A percentile compares a stretch with the other conserved stretches of the same genome.
Evolutionary conservation across 2,329 filamentous ascomycete species (phyloP).

Genomic region (Xylaria sp.): DNA sequence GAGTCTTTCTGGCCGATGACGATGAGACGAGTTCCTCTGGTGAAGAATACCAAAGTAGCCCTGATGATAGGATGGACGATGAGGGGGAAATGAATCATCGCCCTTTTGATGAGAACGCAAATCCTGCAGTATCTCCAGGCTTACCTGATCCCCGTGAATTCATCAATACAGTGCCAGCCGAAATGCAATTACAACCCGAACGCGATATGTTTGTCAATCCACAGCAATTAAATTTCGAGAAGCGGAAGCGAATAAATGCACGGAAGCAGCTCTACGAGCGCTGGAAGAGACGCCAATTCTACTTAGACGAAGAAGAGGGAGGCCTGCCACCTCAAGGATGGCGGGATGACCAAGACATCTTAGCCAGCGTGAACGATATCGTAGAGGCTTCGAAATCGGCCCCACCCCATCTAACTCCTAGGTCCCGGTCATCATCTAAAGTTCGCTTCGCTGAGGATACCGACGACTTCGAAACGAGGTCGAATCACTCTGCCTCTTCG

Average conservation of each 20-base stretch:
- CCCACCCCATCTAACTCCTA: slow-evolving; percentile 56
- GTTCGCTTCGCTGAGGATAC: slow-evolving; percentile 79
- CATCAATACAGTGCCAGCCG: slow-evolving; percentile 50
- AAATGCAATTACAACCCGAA: slow-evolving; percentile 56
- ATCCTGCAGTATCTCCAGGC: slow-evolving; percentile 15
- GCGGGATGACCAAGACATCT: slow-evolving; percentile 67
- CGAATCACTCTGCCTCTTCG: slow-evolving; percentile 78
- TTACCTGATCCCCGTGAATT: slow-evolving; percentile 47
- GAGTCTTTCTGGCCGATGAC: slow-evolving; percentile 36
- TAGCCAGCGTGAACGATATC: slow-evolving; percentile 53
- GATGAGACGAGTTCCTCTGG: slow-evolving; percentile 45
- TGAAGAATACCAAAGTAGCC: slow-evolving; percentile 43
- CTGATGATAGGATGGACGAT: slow-evolving; percentile 41
- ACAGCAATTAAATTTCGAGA: slow-evolving; percentile 52
- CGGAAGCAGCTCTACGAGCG: slow-evolving; percentile 71
- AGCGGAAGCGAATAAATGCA: slow-evolving; percentile 55
- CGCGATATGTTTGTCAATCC: slow-evolving; percentile 49
- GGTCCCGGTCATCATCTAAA: slow-evolving; percentile 80
- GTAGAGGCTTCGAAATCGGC: slow-evolving; percentile 58
- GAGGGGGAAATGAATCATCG: slow-evolving; percentile 34
- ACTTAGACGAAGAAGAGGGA: slow-evolving; percentile 87
- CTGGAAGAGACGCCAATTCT: slow-evolving; percentile 82
- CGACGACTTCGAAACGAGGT: slow-evolving; percentile 75
- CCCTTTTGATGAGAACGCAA: slow-evolving; percentile 23
- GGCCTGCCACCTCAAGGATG: slow-evolving; percentile 71